Evolutionary conservation across 2,329 filamentous ascomycete genomes (phyloP).

Genomic region (Colletotrichum abscissum): DNA sequence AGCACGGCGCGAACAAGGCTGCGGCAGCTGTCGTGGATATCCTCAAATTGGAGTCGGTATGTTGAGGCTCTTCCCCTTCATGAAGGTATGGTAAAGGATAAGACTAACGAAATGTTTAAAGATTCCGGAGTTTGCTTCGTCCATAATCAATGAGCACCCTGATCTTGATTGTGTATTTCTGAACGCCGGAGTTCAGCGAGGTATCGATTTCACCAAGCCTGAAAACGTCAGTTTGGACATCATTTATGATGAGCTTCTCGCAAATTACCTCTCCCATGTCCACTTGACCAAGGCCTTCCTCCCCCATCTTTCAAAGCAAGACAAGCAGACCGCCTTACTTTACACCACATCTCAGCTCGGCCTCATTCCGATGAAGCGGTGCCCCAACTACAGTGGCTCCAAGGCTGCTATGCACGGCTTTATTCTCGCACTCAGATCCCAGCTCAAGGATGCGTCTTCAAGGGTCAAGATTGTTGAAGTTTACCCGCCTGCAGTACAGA

Average conservation of each 20-base stretch:
- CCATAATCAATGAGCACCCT: conserved; percentile 49
- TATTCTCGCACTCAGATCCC: conserved; percentile 37
- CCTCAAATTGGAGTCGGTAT: background rate
- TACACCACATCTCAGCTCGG: conserved; percentile 38
- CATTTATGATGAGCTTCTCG: conserved; percentile 42
- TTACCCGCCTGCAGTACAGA: conserved; percentile 44
- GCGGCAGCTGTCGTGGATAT: conserved; percentile 35
- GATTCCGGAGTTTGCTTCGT: conserved; percentile 19
- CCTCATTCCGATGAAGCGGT: conserved; percentile 17
- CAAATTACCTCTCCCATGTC: conserved; percentile 43
- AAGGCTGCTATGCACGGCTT: conserved; percentile 43
- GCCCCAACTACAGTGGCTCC: conserved; percentile 43
- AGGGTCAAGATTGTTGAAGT: conserved; percentile 41
- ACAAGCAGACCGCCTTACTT: conserved; percentile 30
- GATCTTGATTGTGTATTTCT: conserved; percentile 68
- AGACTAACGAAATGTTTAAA: background rate
- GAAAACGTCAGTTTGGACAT: conserved; percentile 43
- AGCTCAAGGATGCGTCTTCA: conserved; percentile 28
- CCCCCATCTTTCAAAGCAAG: conserved; percentile 39
- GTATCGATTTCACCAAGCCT: conserved; percentile 51
- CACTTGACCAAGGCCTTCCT: conserved; percentile 43
- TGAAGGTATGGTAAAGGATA: background rate
- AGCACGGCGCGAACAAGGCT: conserved; percentile 54
- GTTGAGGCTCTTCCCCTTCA: background rate
- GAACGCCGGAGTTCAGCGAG: conserved; percentile 66